Percentiles rank a stretch among this genome's conserved stretches.
phyloP scores from a whole-genome alignment of 208 protist species.

The Novymonas esmeraldas region DNA sequence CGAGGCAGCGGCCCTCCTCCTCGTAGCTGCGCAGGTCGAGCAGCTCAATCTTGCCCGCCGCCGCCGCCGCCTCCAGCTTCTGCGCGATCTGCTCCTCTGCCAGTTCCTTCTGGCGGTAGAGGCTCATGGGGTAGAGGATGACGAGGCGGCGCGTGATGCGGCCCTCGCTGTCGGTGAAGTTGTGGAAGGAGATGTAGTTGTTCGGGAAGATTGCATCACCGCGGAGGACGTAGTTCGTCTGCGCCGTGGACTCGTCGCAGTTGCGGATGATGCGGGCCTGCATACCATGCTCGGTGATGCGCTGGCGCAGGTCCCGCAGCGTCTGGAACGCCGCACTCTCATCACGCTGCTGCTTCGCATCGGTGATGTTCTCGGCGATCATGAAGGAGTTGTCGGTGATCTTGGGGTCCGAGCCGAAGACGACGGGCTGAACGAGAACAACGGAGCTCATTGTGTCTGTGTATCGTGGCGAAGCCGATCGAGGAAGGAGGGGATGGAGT shows the following conservation, averaged over 20 bases:
- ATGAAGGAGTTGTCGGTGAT: constrained; percentile 58
- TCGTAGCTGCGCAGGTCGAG: constrained; percentile 76
- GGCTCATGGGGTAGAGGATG: constrained; percentile 84
- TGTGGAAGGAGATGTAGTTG: constrained; percentile 80
- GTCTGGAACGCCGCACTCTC: constrained; percentile 35
- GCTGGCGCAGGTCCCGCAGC: constrained; percentile 30
- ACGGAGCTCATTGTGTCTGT: constrained; percentile 52
- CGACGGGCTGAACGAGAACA: constrained; percentile 43
- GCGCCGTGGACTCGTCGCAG: constrained; percentile 32
- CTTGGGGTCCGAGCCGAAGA: constrained; percentile 40
- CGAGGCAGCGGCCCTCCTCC: constrained; percentile 46
- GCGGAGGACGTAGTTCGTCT: constrained; percentile 45
- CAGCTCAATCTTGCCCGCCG: constrained; percentile 52
- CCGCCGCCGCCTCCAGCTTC: constrained; percentile 41
- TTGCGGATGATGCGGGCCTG: constrained; percentile 35
- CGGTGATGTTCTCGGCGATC: constrained; percentile 29
- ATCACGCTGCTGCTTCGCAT: constrained; percentile 30
- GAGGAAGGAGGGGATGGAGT: neutral
- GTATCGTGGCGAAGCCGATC: neutral
- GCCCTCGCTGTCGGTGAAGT: constrained; percentile 68
- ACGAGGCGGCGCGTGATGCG: constrained; percentile 65
- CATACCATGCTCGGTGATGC: constrained; percentile 33
- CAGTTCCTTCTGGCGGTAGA: constrained; percentile 65
- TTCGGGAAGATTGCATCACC: constrained; percentile 63
- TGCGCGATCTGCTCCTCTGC: constrained; percentile 54